Evolutionary conservation across 495 filamentous ascomycete species (phyloP).

Genomic region (Xylaria scruposa): DNA sequence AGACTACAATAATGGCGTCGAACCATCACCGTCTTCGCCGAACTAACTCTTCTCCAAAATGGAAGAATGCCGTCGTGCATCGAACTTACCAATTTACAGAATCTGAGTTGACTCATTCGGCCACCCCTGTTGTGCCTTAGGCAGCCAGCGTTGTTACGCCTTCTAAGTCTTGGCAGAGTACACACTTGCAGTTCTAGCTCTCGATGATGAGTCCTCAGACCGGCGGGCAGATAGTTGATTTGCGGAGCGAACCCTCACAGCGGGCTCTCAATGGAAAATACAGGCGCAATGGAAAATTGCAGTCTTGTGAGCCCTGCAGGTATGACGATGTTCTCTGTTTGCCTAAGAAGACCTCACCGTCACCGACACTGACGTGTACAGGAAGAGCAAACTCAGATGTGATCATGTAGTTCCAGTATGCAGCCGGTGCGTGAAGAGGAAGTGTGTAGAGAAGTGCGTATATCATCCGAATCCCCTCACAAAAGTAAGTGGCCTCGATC

Average conservation of each 20-base stretch:
- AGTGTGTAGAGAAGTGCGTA: constrained; percentile 40
- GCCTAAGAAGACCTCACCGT: constrained; percentile 8
- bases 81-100: not conserved
- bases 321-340: constrained; percentile 16
- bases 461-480: constrained; percentile 45
- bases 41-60: constrained; percentile 5
- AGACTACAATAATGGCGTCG: constrained; percentile 20
- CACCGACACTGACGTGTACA: constrained; percentile 30
- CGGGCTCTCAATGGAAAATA: constrained; percentile 36
- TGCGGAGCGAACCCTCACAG: constrained; percentile 30
- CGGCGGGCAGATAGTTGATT: constrained; percentile 42
- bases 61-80: constrained; percentile 16
- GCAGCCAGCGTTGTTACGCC: constrained; percentile 8
- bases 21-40: not conserved
- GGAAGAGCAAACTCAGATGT: constrained; percentile 43
- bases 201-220: constrained; percentile 33
- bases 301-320: constrained; percentile 34
- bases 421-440: constrained; percentile 39
- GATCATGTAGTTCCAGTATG: constrained; percentile 44
- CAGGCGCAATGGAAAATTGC: constrained; percentile 43
- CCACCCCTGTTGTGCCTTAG: constrained; percentile 24
- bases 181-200: not conserved
- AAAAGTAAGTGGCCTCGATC: constrained; percentile 31
- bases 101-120: constrained; percentile 14
- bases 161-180: constrained; percentile 10